Percentiles rank a stretch among this genome's conserved stretches.
Evolutionary conservation across 352 stramenopile genomes (phyloP).

Genomic region (Globisporangium iwayamae): DNA sequence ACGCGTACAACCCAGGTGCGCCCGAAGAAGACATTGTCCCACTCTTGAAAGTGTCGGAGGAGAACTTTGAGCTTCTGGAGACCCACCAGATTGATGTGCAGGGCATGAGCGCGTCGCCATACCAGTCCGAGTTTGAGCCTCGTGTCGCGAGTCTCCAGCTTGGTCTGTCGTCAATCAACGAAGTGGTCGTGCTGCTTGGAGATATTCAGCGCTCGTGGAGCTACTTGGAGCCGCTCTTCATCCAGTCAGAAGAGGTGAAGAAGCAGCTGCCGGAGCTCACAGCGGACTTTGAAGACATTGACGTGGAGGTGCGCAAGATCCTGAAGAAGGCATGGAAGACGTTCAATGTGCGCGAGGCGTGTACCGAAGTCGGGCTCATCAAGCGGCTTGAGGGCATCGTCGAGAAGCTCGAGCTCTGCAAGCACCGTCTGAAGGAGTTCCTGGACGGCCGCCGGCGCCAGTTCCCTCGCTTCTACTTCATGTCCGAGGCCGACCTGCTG

Average conservation of each 20-base stretch:
- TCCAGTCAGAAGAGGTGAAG: slow-evolving; percentile 96
- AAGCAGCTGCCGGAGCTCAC: slow-evolving; percentile 93
- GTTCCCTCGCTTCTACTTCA: slow-evolving; percentile 94
- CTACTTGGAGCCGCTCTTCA: slow-evolving; percentile 95
- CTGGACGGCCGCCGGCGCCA: slow-evolving; percentile 91
- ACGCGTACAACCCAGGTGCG: slow-evolving; percentile 80
- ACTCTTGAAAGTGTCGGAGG: slow-evolving; percentile 91
- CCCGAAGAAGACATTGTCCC: slow-evolving; percentile 78
- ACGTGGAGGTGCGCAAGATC: slow-evolving; percentile 89
- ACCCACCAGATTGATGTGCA: slow-evolving; percentile 96
- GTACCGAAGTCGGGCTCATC: slow-evolving; percentile 87
- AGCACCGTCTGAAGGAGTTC: slow-evolving; percentile 94
- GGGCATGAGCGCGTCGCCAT: slow-evolving; percentile 94
- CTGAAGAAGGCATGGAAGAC: slow-evolving; percentile 83
- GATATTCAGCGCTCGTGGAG: slow-evolving; percentile 96
- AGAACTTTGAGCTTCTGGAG: slow-evolving; percentile 96
- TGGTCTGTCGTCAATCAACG: slow-evolving; percentile 83
- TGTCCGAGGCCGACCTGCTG: slow-evolving; percentile 90
- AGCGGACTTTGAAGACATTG: slow-evolving; percentile 92
- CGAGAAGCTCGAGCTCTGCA: slow-evolving; percentile 92
- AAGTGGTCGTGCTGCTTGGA: slow-evolving; percentile 92
- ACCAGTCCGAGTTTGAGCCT: slow-evolving; percentile 93
- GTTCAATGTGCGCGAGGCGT: slow-evolving; percentile 89
- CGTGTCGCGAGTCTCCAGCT: slow-evolving; percentile 88
- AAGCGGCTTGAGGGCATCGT: slow-evolving; percentile 90